Evolutionary conservation across 2,329 filamentous ascomycete genomes (phyloP), one percentile per base, ranked within the genome.

Genomic region (Trichophyton benhamiae): DNA sequence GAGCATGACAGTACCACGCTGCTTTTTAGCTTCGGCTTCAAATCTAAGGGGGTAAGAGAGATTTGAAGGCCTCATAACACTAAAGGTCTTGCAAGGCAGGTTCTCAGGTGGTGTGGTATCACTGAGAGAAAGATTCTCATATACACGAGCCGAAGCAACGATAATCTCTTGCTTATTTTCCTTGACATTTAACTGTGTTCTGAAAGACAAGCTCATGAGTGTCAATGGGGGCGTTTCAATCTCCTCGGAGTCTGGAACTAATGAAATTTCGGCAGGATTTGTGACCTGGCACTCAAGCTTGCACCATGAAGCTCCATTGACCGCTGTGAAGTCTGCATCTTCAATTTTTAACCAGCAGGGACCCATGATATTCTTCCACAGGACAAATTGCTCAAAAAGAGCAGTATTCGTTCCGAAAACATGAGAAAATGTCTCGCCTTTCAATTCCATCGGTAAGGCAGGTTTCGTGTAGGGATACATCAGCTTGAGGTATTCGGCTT

Each of bases 341-440:
- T 91, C 83, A 61, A 99, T 94, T 71, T 87, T 91, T 53, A 99
- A 82, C 94, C 94, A 99, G 73, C 94, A 97, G 33, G 94, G 94
- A 1, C 94, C 94, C 92, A 96, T 99, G 68, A 99, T 89, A 71
- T 96, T 95, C 77, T 96, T 97, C 88, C 91, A 96, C 3, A 99
- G 81, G 20, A 99, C 94, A 71, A 99, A 99, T 68, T 99, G 94
- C 75, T 99, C 94, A 68, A 99, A 99, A 0, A 99, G 80, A 0
- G 89, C 85, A 0, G 94, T 99, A 72, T 94, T 96, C 61, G 88
- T 87, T 30, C 95, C 94, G 67, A 99, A 99, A 25, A 96, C 87
- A 66, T 89, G 89, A 1, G 92, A 96, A 71, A 92, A 99, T 0
- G 94, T 97, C 72, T 95, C 86, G 30, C 94, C 94, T 46, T 80